Evolutionary conservation across 768 basidiomycete species (phyloP), one percentile per base, ranked within the genome.

Genomic region (Trametes meyenii): DNA sequence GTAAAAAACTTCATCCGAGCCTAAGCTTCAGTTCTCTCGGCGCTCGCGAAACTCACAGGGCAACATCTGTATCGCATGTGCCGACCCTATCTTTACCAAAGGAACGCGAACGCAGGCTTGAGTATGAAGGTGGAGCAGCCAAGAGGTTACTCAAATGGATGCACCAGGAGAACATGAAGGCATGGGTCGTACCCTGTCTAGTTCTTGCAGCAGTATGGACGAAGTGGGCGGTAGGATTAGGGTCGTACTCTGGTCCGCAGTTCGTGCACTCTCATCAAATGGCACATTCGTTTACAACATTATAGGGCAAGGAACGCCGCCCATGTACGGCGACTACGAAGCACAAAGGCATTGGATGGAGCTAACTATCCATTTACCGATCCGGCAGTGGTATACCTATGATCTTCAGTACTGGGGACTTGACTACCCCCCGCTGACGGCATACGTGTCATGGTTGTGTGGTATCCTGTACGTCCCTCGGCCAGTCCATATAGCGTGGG

Each of bases 261-360:
- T 64, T 19, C 24, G 21, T 42, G 56, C 35, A 75, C 24, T 45
- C 38, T 40, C 36, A 5, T 12, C 26, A 50, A 56, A 56, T 60
- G 48, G 14, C 12, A 60, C 45, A 12, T 12, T 21, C 39, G 49
- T 61, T 68, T 44, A 67, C 48, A 13, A 5, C 19, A 38, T 58
- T 64, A 35, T 63, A 92, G 93, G 94, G 6, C 72, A 83, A 64
- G 78, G 72, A 33, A 83, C 85, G 2, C 90, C 94, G 0, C 93
- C 92, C 0, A 88, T 94, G 86, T 92, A 82, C 65, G 94, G 94
- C 3, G 94, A 96, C 74, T 96, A 92, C 67, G 94, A 96, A 72
- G 94, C 94, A 0, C 94, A 96, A 69, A 79, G 94, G 55, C 94
- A 96, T 74, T 96, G 94, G 94, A 92, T 96, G 91, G 94, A 96